Percentiles rank a stretch among this genome's conserved stretches.
Conservation (phyloP, 2,329 filamentous ascomycete genomes). For the Monilinia aucupariae region DNA sequence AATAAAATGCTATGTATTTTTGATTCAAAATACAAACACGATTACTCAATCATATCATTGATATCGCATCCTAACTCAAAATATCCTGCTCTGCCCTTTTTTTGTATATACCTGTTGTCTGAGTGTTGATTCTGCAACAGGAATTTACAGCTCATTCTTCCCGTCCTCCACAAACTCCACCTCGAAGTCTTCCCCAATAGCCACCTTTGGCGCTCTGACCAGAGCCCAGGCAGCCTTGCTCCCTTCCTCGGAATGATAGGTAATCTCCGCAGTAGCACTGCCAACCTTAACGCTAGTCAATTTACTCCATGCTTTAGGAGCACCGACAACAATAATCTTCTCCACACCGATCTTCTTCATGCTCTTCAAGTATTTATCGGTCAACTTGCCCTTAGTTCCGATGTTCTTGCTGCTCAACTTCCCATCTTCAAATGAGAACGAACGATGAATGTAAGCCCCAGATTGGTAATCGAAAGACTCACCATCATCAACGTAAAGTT, state of each 20-base stretch:
- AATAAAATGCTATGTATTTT: neutral
- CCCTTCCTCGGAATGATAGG: slow-evolving; percentile 49
- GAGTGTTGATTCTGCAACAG: too few relatives aligned
- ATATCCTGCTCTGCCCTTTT: neutral
- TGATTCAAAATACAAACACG: neutral
- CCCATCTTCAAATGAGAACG: slow-evolving; percentile 59
- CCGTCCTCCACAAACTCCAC: slow-evolving; percentile 29
- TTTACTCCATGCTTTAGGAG: slow-evolving; percentile 64
- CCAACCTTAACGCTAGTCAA: slow-evolving; percentile 55
- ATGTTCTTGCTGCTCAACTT: slow-evolving; percentile 66
- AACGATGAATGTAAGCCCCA: slow-evolving; percentile 83
- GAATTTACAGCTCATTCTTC: slow-evolving; percentile 1
- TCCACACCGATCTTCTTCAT: slow-evolving; percentile 78
- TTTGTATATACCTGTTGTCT: too few relatives aligned
- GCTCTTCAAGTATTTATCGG: slow-evolving; percentile 68
- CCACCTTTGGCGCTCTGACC: slow-evolving; percentile 56
- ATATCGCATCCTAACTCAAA: neutral
- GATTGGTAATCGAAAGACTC: slow-evolving; percentile 84
- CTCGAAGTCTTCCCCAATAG: slow-evolving; percentile 59
- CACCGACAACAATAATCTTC: slow-evolving; percentile 77
- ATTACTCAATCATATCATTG: neutral
- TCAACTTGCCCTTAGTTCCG: slow-evolving; percentile 51
- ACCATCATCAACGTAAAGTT: slow-evolving; percentile 87
- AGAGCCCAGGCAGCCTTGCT: slow-evolving; percentile 58
- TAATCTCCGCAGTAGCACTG: slow-evolving; percentile 53